Evolutionary conservation across 805 yeast genomes (phyloP), one percentile per base, ranked within the genome.

Genomic region (Wickerhamomyces tratensis): DNA sequence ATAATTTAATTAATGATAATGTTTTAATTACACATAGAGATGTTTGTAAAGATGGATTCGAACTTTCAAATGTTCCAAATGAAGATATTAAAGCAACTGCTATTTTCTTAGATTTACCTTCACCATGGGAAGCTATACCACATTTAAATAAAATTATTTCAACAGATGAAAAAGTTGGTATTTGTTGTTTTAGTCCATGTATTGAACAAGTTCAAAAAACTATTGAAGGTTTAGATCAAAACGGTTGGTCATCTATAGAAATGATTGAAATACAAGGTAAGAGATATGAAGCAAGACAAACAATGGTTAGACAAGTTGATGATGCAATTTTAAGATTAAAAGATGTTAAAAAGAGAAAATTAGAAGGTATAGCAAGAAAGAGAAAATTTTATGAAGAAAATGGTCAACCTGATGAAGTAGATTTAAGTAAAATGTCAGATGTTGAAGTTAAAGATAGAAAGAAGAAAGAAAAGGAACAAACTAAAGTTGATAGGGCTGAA

Each of bases 151-250:
- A 56, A 31, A 94, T 84, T 1, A 71, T 85, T 13, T 64, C 83
- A 8, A 59, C 65, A 8, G 64, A 64, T 15, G 67, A 70, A 43
- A 68, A 70, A 27, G 85, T 79, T 25, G 79, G 84, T 4, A 72
- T 93, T 42, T 93, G 99, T 63, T 93, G 98, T 62, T 93, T 93
- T 58, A 86, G 95, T 35, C 99, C 99, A 9, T 93, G 99, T 62
- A 85, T 93, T 39, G 99, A 93, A 63, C 99, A 93, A 65, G 98
- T 93, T 5, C 82, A 82, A 44, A 82, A 85, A 57, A 86, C 98
- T 0, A 78, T 91, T 11, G 82, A 76, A 49, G 82, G 85, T 0
- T 65, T 93, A 44, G 79, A 82, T 50, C 72, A 68, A 33, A 59
- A 79, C 37, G 96, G 95, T 1, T 93, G 97, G 96, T 71, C 75